Evolutionary conservation across 78 protist genomes (phyloP), one percentile per base, ranked within the genome.

Genomic region (Monocercomonoides exilis): DNA sequence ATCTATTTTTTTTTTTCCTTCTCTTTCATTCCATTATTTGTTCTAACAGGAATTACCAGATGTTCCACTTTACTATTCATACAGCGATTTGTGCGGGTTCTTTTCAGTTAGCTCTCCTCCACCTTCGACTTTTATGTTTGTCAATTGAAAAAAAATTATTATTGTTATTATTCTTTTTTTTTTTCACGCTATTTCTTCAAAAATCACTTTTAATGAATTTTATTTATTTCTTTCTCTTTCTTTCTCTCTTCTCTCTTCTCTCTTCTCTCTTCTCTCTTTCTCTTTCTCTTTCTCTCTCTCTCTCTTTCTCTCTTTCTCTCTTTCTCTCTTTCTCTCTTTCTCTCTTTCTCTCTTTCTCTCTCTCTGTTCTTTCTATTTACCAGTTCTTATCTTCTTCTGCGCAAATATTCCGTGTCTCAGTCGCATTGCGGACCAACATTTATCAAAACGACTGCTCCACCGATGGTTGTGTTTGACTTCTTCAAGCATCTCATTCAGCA

Each of bases 401-500:
- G 43, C 1, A 96, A 96, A 4, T 95, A 92, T 84, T 54, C 77
- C 21, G 95, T 89, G 21, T 92, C 96, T 0, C 84, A 91, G 2
- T 86, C 94, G 34, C 97, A 95, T 88, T 85, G 90, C 11, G 79
- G 70, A 3, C 90, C 91, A 35, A 0, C 0, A 4, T 89, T 85
- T 2, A 79, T 96, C 87, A 96, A 96, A 86, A 96, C 97, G 29
- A 84, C 93, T 86, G 96, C 97, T 6, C 96, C 96, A 4, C 43
- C 32, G 6, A 34, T 41, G 2, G 64, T 81, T 77, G 11, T 95
- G 36, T 95, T 92, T 92, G 94, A 93, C 87, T 77, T 93, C 35
- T 41, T 91, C 70, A 54, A 21, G 21, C 70, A 54, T 21, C 11
- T 54, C 70, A 54, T 54, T 21, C 70, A 21, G 21, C 70, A 29